phyloP scores from a whole-genome alignment of 768 basidiomycete species.

The Boletus rex-veris region DNA sequence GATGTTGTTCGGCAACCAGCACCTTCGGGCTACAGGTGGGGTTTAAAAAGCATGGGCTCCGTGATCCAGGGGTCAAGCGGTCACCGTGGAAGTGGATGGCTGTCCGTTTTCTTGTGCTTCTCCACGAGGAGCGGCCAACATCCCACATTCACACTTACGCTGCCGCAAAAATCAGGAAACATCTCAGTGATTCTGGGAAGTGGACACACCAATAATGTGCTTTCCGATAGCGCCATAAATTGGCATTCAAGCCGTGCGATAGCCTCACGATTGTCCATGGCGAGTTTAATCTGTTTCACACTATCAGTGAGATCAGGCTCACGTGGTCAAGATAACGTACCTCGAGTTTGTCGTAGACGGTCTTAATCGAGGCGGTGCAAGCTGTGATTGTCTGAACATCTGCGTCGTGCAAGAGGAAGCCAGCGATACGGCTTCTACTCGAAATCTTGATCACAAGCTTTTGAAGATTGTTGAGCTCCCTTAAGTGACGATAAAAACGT shows the following conservation, averaged over 20 bases:
- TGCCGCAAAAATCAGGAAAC: neutral
- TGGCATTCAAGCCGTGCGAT: slow-evolving; percentile 1
- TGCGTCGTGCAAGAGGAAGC: slow-evolving; percentile 7
- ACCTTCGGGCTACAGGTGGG: neutral
- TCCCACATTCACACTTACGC: slow-evolving; percentile 9
- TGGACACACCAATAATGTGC: neutral
- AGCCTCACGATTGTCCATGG: too few relatives aligned
- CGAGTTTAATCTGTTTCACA: slow-evolving; percentile 6
- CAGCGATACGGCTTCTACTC: neutral
- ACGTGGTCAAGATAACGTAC: neutral
- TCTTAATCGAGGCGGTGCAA: slow-evolving; percentile 10
- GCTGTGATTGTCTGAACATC: slow-evolving; percentile 8
- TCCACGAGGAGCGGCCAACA: neutral
- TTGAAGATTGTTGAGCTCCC: slow-evolving; percentile 9
- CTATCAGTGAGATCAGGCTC: neutral
- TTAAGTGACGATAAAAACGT: neutral
- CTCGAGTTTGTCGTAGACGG: slow-evolving; percentile 4
- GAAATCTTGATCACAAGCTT: slow-evolving; percentile 6
- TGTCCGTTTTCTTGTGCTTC: neutral
- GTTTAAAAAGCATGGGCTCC: neutral
- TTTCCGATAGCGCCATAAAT: neutral
- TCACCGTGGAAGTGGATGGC: neutral
- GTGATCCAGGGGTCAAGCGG: too few relatives aligned
- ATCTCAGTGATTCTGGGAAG: neutral
- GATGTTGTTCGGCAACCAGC: neutral